Conservation (phyloP, 805 yeast genomes). For the Wickerhamomyces canadensis region DNA sequence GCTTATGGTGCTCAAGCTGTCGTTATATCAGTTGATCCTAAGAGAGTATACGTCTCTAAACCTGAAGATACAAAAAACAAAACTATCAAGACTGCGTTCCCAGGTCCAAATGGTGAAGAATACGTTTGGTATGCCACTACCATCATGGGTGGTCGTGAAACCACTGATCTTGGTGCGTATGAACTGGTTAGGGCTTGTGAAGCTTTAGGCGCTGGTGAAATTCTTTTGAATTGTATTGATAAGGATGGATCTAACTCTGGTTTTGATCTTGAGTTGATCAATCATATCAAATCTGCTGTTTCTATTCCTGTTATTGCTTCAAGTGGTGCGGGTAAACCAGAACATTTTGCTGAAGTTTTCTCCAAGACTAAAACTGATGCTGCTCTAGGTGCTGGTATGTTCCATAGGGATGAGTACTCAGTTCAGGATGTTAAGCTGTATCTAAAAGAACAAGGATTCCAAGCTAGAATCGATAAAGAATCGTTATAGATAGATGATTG, state of each 20-base stretch:
- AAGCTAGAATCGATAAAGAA: conserved; percentile 60
- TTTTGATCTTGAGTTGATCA: conserved; percentile 78
- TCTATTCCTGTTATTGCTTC: conserved; percentile 94
- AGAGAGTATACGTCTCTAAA: conserved; percentile 65
- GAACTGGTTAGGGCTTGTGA: conserved; percentile 89
- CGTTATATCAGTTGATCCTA: conserved; percentile 97
- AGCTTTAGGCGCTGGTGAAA: conserved; percentile 93
- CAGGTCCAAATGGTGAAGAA: conserved; percentile 86
- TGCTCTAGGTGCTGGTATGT: conserved; percentile 98
- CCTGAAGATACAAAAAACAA: conserved; percentile 60
- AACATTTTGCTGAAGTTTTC: conserved; percentile 86
- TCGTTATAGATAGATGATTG: conserved; percentile 7
- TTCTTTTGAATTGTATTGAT: conserved; percentile 88
- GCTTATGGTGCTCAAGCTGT: conserved; percentile 97
- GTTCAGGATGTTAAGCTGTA: conserved; percentile 77
- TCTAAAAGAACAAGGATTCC: conserved; percentile 53
- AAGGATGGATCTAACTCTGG: conserved; percentile 97
- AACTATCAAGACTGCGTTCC: conserved; percentile 52
- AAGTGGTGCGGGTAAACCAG: conserved; percentile 94
- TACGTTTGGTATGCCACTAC: conserved; percentile 95
- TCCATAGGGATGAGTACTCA: conserved; percentile 90
- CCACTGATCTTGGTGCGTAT: conserved; percentile 83
- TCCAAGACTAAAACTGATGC: conserved; percentile 83
- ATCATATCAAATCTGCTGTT: conserved; percentile 71
- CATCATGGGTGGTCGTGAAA: conserved; percentile 92